A percentile compares a stretch with the other conserved stretches of the same genome.
Evolutionary conservation across 202 grass and related monocot genomes (phyloP).

Genomic region (Zizania palustris): DNA sequence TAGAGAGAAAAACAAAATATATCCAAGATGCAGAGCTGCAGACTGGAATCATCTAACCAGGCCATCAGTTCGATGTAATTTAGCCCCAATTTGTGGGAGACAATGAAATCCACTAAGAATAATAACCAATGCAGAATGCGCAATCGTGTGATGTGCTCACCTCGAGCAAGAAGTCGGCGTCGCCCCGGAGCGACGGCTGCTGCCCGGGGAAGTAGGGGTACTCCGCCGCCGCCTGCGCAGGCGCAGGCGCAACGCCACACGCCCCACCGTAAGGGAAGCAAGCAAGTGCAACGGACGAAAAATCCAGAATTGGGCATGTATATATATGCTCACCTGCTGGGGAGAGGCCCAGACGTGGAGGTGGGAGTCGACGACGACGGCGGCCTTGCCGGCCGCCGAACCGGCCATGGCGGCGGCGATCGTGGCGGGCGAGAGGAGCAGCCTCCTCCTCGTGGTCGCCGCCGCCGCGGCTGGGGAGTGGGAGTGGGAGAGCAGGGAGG

Average conservation of each 20-base stretch:
- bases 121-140: no score
- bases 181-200: conserved; percentile 67
- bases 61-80: not conserved
- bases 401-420: conserved; percentile 55
- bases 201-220: conserved; percentile 67
- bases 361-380: conserved; percentile 68
- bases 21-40: not conserved
- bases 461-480: not conserved
- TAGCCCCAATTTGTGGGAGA: not conserved
- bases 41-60: not conserved
- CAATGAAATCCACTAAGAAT: not conserved
- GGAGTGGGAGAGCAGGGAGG: conserved; percentile 21
- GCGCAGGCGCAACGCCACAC: not conserved
- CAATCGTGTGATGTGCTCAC: conserved; percentile 9
- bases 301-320: not conserved
- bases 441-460: conserved; percentile 24
- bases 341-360: conserved; percentile 89
- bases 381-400: conserved; percentile 39
- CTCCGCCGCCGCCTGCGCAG: conserved; percentile 45
- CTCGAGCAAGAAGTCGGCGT: conserved; percentile 72
- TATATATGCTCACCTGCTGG: conserved; percentile 48
- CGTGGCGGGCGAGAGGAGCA: conserved; percentile 39
- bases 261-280: not conserved
- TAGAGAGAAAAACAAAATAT: not conserved
- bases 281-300: not conserved